Evolutionary conservation across 345 rosid genomes (phyloP), one percentile per base, ranked within the genome.

Genomic region (Zanthoxylum bungeanum): DNA sequence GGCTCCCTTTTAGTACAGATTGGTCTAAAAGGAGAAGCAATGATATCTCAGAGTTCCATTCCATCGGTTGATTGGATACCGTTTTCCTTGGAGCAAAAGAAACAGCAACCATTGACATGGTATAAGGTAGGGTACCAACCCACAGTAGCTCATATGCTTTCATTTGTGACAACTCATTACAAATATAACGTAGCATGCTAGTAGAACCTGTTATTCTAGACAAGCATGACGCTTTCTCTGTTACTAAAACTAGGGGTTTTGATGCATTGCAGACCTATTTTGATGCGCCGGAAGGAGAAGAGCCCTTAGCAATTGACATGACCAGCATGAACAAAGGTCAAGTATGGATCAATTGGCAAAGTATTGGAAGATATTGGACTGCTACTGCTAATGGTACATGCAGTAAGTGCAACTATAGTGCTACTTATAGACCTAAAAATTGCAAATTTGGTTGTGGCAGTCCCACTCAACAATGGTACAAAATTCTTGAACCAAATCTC

Each of bases 21-120:
- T 52, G 98, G 98, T 52, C 88, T 86, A 44, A 83, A 76, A 73
- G 98, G 98, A 66, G 98, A 94, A 78, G 84, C 86, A 46, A 39
- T 85, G 82, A 19, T 44, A 44, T 84, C 92, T 61, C 73, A 84
- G 46, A 79, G 69, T 51, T 81, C 83, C n/a, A 76, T 70, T 37
- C 60, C 77, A 14, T 77, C 81, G 9, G 85, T 83, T 27, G 86
- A 86, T 34, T 94, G 98, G 98, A 71, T 37, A 55, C 77, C 65
- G 59, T 78, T 74, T 59, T 82, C 92, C 51, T 72, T 76, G 37
- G 77, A 81, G 64, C 62, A 69, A 11, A 72, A 58, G 73, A 79
- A 73, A 57, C 83, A 76, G 49, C 85, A 77, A 62, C 91, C 88
- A 30, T 73, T 94, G 73, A 89, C 87, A 10, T 94, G 98, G 98